Base-by-base conservation (phyloP, 2,329 filamentous ascomycete genomes). In the Meredithiella fracta region DNA sequence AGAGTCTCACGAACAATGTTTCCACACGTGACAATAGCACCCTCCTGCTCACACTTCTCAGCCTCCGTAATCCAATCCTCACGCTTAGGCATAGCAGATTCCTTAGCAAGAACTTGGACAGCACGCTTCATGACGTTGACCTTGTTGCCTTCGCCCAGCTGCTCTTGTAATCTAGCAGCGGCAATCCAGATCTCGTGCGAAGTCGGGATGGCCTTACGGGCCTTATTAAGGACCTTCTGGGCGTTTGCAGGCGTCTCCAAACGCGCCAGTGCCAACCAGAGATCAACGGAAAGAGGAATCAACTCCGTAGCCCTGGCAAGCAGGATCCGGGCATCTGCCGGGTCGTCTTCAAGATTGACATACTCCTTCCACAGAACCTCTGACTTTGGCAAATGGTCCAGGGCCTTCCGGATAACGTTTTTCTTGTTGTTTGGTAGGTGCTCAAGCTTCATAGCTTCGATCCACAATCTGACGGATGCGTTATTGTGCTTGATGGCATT, bases 321-420 rank as follows among this genome's bases (percentile, higher is more conserved):
- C 55, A 98, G 75, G 56, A 98, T 73, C 60, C 83, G 83, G 3
- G 94, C 94, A 70, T 96, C 89, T 29, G 83, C 85, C 0, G 85
- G 79, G 62, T 95, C 85, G 64, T 96, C 91, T 65, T 97, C 92
- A 56, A 97, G 72, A 62, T 97, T 97, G 60, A 98, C 91, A 3
- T 91, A 85, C 66, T 94, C 89, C 66, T 97, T 98, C 92, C 92
- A 98, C n/a, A 98, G 77, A 44, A 86, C 84, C 51, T 97, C 92
- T 0, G 91, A 97, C 64, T 95, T 88, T 0, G 90, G 90, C 42
- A 96, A 86, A 64, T 95, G 84, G 63, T 97, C 87, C 47, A 98
- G 75, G 0, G 92, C 94, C 65, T 94, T 86, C 56, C 90, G 80
- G 34, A 96, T 81, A 6, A 98, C 92, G 65, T 89, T 83, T 70